Evolutionary conservation across 345 rosid species (phyloP), one percentile per base, ranked within the genome.

Genomic region (Arabis hirsuta): DNA sequence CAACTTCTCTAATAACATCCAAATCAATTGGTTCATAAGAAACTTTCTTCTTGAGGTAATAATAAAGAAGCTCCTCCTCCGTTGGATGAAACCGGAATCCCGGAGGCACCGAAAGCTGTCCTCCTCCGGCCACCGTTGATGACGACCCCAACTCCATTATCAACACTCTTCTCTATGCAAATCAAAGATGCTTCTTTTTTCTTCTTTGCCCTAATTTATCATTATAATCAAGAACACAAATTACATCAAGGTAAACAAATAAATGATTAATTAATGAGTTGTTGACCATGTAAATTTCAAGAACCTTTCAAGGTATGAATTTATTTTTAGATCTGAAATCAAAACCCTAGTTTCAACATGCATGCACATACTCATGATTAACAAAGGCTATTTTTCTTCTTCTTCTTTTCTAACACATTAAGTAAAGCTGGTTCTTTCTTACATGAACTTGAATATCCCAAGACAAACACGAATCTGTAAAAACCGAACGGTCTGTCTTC

Each of bases 1-100:
- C 99, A 43, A 95, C 88, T 73, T 95, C 99, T 66, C 92, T 87
- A 24, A 95, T 95, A 46, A 95, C 99, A 62, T 95, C 97, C 3
- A 95, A 90, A 65, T 95, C 96, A 55, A 91, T 91, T 56, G 96
- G 89, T 75, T 95, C 99, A 64, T 88, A 95, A 3, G 97, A 91
- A 39, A 95, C 97, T 72, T 91, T 95, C 90, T 91, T 95, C 79
- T 85, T 91, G 47, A 95, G 82, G 81, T 95, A 95, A 73, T 95
- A 95, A 64, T 91, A 82, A 55, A 95, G 83, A 75, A 95, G 96
- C 81, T 95, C 99, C 74, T 95, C 99, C 42, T 94, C 97, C 3
- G 97, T 94, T 48, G 97, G 98, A 79, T 94, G 96, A 80, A 94
- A 94, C 61, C 99, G 69, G 73, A 95, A 95, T 3, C 99, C 99